Evolutionary conservation across 352 stramenopile species (phyloP), one percentile per base, ranked within the genome.

Genomic region (Phytophthora pini): DNA sequence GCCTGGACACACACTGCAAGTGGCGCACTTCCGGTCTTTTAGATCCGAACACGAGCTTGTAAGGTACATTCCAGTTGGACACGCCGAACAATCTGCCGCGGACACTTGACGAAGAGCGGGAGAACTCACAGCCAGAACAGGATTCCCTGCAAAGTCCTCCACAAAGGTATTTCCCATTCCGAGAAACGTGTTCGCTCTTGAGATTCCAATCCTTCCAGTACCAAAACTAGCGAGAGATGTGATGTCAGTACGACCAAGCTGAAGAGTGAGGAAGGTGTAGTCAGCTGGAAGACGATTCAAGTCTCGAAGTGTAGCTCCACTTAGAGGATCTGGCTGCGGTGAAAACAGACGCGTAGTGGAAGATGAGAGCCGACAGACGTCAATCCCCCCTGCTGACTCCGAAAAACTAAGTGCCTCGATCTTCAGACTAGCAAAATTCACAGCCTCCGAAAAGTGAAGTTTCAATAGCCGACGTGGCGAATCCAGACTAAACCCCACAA

Each of bases 371-470:
- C 43, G 53, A 47, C 74, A 80, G n/a, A 74, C 17, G 27, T 86
- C 66, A 0, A 72, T 62, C 7, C 56, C 74, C 1, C 29, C 54
- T 2, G 61, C 44, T 4, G 74, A 78, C 22, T 91, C 76, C 0
- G 81, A 78, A 34, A 94, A 70, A 3, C 61, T 52, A 0, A 94
- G 38, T 0, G 68, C 54, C 1, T 78, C 63, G 32, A 89, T 62
- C 5, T 65, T 55, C 4, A 85, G 50, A 1, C 38, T 80, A 3
- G 55, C 29, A 20, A 60, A 70, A 47, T 93, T 49, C 27, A 94
- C 79, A 1, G 84, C 70, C 51, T 94, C 80, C 0, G 81, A 89
- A 64, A 94, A 93, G 32, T 68, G 80, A 13, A 94, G 49, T 50
- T 89, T 89, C 7, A 93, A 17, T 10, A 93, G 58, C 51, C 70